Base-by-base conservation (phyloP, 257 asterid genomes). In the Solanum ahanhuiri region DNA sequence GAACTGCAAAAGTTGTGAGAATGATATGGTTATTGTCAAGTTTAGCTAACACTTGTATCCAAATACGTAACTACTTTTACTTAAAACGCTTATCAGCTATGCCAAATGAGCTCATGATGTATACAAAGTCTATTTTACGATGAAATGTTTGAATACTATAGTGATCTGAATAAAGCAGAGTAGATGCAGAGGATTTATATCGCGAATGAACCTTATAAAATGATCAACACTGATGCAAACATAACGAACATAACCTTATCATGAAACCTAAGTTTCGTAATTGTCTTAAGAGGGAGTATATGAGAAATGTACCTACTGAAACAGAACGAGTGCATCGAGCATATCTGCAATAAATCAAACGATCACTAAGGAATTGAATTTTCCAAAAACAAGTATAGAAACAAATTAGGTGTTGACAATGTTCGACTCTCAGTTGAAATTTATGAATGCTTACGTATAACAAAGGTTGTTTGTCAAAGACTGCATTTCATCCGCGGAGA, bases 261-360 rank as follows among this genome's bases (percentile, higher is more conserved):
- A 57, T 54, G 64, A 54, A 57, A 57, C 11, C 9, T 57, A 57
- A 18, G 64, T 20, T 18, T 57, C 58, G 7, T 48, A 48, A 48
- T 48, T 48, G 20, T 14, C 58, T 48, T 48, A 6, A 9, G 60
- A 41, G 63, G 1, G 63, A 41, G 83, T 25, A 18, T 17, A 45
- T 28, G 22, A 81, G 67, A 48, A 48, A 48, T 94, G 89, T 87
- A 96, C 99, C 99, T 4, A 96, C 98, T 34, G 99, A 96, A 72
- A 96, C 99, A 0, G 99, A 96, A 37, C 99, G 98, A 0, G 99
- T 96, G 93, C 99, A 96, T 69, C 99, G 92, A 10, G 99, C 99
- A 63, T 96, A 96, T 31, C 84, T 81, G 84, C 43, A 81, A 48
- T 81, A 1, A 45, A 79, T 25, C 84, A 37, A 79, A 45, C 17